These are phyloP conservation scores for Fonsecaea multimorphosa DNA, from an alignment of 2,329 filamentous ascomycete species.

Conservation along the genomic window DNA sequence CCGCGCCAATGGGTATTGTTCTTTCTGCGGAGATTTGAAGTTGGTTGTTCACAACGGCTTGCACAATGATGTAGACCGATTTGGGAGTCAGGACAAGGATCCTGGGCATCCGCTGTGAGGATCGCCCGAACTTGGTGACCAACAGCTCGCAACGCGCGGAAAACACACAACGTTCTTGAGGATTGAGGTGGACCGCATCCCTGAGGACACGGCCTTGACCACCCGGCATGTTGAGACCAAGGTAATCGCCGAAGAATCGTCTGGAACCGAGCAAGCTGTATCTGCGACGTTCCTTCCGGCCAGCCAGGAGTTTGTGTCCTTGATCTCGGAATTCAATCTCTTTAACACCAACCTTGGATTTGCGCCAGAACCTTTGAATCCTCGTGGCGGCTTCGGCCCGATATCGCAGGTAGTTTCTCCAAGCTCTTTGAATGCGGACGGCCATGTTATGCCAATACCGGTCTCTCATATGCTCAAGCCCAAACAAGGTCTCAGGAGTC, in stretches of 20 bases:
- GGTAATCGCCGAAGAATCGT: slow-evolving; percentile 92
- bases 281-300: slow-evolving; percentile 86
- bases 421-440: slow-evolving; percentile 93
- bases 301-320: slow-evolving; percentile 79
- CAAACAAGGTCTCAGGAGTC: slow-evolving; percentile 94
- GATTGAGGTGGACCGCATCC: slow-evolving; percentile 71
- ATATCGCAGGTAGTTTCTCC: slow-evolving; percentile 94
- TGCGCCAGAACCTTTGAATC: slow-evolving; percentile 94
- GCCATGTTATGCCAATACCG: slow-evolving; percentile 99
- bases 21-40: slow-evolving; percentile 81
- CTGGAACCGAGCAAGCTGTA: slow-evolving; percentile 91
- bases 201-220: slow-evolving; percentile 84
- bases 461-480: slow-evolving; percentile 96
- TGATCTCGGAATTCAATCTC: slow-evolving; percentile 87
- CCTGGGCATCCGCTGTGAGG: slow-evolving; percentile 88
- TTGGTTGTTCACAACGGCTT: slow-evolving; percentile 80
- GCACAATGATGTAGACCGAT: slow-evolving; percentile 87
- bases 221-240: slow-evolving; percentile 80
- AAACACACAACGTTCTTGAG: slow-evolving; percentile 79
- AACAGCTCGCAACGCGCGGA: slow-evolving; percentile 89
- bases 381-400: slow-evolving; percentile 88
- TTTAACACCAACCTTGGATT: slow-evolving; percentile 87
- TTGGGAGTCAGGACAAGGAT: slow-evolving; percentile 83
- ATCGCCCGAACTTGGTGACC: slow-evolving; percentile 93
- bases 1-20: slow-evolving; percentile 79